Evolutionary conservation across 306 rosid species (phyloP).

Genomic region (Biancaea sappan): DNA sequence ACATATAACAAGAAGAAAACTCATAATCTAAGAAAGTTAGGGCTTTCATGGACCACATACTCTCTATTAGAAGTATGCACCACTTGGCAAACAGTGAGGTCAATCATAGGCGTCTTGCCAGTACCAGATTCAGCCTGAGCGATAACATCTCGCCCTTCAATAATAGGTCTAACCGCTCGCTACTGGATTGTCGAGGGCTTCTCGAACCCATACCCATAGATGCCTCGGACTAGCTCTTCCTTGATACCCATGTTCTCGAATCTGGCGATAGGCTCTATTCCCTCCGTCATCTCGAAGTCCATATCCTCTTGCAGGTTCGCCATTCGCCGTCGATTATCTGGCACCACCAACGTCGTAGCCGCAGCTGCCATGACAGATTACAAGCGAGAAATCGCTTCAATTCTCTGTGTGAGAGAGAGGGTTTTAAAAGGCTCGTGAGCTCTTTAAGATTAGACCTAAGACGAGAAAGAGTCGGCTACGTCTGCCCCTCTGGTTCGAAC

Average conservation of each 20-base stretch:
- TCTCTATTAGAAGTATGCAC: conserved; percentile 81
- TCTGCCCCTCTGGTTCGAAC: no score
- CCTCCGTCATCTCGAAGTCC: conserved; percentile 88
- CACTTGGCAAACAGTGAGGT: conserved; percentile 87
- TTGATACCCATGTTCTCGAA: conserved; percentile 95
- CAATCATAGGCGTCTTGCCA: conserved; percentile 97
- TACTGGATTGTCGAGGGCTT: conserved; percentile 98
- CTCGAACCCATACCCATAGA: conserved; percentile 90
- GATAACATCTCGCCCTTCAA: conserved; percentile 92
- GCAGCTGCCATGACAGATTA: conserved; percentile 46
- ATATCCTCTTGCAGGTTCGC: conserved; percentile 56
- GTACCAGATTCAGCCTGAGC: conserved; percentile 99
- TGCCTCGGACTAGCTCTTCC: conserved; percentile 87
- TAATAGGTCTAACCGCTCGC: conserved; percentile 89
- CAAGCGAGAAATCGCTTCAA: not conserved
- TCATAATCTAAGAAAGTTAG: not conserved
- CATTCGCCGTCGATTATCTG: conserved; percentile 62
- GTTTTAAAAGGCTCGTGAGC: not conserved
- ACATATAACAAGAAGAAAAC: not conserved
- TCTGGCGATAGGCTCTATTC: conserved; percentile 72
- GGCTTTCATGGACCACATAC: conserved; percentile 44
- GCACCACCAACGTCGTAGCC: conserved; percentile 68
- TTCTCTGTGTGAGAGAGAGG: not conserved
- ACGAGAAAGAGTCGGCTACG: not conserved
- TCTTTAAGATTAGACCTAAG: not conserved